Percentiles rank a stretch among this genome's conserved stretches.
Conservation (phyloP, 495 filamentous ascomycete species). For the Hypomontagnella monticulosa region DNA sequence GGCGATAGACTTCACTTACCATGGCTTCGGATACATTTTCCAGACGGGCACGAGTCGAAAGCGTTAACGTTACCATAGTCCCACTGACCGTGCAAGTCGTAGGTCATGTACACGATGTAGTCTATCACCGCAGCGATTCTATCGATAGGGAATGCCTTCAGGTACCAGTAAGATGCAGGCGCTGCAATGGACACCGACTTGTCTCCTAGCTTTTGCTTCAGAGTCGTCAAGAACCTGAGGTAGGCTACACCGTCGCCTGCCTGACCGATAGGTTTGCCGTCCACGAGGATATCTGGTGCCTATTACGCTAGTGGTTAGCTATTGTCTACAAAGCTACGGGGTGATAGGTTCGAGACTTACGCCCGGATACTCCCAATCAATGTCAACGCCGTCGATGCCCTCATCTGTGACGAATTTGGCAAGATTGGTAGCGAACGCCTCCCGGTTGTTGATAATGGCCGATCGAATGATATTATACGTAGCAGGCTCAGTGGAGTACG, state of each 20-base stretch:
- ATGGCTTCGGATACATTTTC: not conserved
- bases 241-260: slow-evolving; percentile 36
- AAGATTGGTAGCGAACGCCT: slow-evolving; percentile 50
- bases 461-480: slow-evolving; percentile 54
- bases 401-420: slow-evolving; percentile 42
- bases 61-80: slow-evolving; percentile 11
- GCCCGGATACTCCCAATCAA: slow-evolving; percentile 58
- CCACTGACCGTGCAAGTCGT: slow-evolving; percentile 44
- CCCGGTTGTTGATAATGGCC: slow-evolving; percentile 49
- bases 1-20: not conserved
- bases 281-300: slow-evolving; percentile 41
- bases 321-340: slow-evolving; percentile 1
- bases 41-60: not conserved
- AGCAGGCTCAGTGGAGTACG: slow-evolving; percentile 49
- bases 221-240: slow-evolving; percentile 27
- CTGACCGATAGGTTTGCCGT: slow-evolving; percentile 35
- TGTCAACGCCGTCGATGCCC: slow-evolving; percentile 44
- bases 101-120: slow-evolving; percentile 49
- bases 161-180: slow-evolving; percentile 44
- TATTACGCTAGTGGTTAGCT: not conserved
- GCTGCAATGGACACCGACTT: slow-evolving; percentile 43
- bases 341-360: slow-evolving; percentile 18
- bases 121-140: slow-evolving; percentile 39
- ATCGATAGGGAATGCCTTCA: slow-evolving; percentile 33
- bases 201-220: slow-evolving; percentile 27